A percentile compares a stretch with the other conserved stretches of the same genome.
phyloP scores from a whole-genome alignment of 305 asterid species.

The Plantago coronopus region DNA sequence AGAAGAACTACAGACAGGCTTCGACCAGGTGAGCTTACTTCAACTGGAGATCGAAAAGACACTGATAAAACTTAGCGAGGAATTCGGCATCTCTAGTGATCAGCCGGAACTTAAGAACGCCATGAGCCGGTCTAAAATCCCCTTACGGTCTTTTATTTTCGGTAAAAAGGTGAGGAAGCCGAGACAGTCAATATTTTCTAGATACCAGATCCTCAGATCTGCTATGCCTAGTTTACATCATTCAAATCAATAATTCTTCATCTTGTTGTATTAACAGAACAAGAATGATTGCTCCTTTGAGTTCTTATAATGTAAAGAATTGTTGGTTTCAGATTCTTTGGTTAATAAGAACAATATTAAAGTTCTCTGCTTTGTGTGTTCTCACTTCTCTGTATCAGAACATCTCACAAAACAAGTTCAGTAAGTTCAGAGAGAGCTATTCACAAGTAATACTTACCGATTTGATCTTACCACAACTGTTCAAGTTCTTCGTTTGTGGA shows the following conservation, averaged over 20 bases:
- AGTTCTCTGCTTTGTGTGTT: background rate
- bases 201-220: conserved; percentile 29
- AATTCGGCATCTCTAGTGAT: conserved; percentile 33
- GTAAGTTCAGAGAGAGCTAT: too few species aligned
- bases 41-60: conserved; percentile 40
- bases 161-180: conserved; percentile 42
- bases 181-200: conserved; percentile 38
- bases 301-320: conserved; percentile 13
- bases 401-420: too few species aligned
- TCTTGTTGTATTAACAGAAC: background rate
- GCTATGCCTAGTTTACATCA: conserved; percentile 20
- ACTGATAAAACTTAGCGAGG: conserved; percentile 31
- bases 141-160: conserved; percentile 47
- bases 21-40: conserved; percentile 33
- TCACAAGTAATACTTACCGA: too few species aligned
- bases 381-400: too few species aligned
- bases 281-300: background rate
- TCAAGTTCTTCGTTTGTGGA: too few species aligned
- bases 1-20: conserved; percentile 45
- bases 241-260: conserved; percentile 11
- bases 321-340: background rate
- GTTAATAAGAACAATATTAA: background rate
- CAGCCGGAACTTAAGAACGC: conserved; percentile 25
- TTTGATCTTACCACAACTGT: too few species aligned
- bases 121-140: conserved; percentile 28